A percentile compares a stretch with the other conserved stretches of the same genome.
Conservation (phyloP, 2,329 filamentous ascomycete genomes). For the Colletotrichum paranaense region DNA sequence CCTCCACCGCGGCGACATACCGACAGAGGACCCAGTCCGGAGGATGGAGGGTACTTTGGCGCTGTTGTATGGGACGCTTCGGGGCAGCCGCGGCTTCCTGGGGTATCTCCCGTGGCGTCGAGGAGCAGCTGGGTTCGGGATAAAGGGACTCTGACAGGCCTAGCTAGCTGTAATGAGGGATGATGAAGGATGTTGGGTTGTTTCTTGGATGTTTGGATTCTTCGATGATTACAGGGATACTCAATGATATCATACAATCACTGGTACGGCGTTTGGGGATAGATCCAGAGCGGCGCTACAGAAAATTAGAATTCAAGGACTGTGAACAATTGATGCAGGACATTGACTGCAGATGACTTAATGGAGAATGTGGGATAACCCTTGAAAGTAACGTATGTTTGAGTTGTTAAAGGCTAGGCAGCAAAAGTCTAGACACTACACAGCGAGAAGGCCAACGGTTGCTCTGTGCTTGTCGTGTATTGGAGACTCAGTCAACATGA, state of each 20-base stretch:
- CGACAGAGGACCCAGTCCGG: background rate
- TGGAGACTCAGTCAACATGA: no score
- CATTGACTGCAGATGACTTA: no score
- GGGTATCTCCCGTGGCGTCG: background rate
- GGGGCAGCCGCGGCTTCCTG: background rate
- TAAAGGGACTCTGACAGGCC: background rate
- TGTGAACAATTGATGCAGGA: no score
- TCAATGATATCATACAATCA: background rate
- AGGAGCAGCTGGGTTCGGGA: background rate
- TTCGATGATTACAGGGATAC: background rate
- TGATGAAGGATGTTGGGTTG: background rate
- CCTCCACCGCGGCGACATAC: conserved; percentile 19
- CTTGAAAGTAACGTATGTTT: no score
- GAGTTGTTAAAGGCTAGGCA: no score
- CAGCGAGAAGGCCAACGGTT: no score
- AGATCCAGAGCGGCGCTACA: no score
- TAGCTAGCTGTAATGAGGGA: background rate
- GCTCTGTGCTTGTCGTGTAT: no score
- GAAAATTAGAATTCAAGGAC: no score
- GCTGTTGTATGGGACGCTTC: background rate
- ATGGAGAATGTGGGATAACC: no score
- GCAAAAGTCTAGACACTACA: no score
- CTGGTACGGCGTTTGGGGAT: no score
- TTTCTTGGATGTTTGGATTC: background rate
- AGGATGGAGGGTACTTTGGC: background rate